These are phyloP conservation scores for Mycena rebaudengoi DNA, from an alignment of 768 basidiomycete species.

Conservation along the genomic window DNA sequence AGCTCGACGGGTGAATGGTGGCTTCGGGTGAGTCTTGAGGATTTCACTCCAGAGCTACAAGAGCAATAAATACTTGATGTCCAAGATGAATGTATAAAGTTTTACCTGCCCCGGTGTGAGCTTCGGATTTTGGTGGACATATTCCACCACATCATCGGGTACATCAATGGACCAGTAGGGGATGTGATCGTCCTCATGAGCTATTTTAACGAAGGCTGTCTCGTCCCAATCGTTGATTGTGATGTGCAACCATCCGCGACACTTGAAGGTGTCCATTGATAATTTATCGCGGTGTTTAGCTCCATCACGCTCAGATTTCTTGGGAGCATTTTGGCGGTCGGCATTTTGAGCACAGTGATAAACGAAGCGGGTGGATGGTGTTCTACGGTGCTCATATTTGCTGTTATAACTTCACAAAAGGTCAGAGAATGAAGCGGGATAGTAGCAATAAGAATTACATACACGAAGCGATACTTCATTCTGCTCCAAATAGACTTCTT, in stretches of 20 bases:
- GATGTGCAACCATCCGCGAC: conserved; percentile 3
- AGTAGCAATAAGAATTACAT: no score
- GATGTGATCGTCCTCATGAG: conserved; percentile 1
- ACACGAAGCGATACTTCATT: not conserved
- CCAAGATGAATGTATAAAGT: not conserved
- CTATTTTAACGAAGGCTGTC: not conserved
- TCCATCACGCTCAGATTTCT: not conserved
- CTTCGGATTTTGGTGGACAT: not conserved
- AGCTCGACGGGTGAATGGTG: not conserved
- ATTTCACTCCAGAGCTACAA: not conserved
- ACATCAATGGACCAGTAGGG: not conserved
- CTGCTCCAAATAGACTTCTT: no score
- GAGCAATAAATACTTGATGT: conserved; percentile 24
- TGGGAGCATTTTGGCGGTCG: not conserved
- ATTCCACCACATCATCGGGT: not conserved
- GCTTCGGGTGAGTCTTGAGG: not conserved
- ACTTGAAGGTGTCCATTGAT: not conserved
- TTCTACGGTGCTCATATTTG: not conserved
- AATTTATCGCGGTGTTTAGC: not conserved
- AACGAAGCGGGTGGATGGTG: not conserved
- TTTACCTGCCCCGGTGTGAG: not conserved
- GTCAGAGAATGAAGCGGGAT: no score
- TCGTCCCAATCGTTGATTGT: not conserved
- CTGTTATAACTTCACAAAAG: no score
- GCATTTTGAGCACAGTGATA: conserved; percentile 1